Base-by-base conservation (phyloP, 2,329 filamentous ascomycete species). In the Incumbomyces lentus region DNA sequence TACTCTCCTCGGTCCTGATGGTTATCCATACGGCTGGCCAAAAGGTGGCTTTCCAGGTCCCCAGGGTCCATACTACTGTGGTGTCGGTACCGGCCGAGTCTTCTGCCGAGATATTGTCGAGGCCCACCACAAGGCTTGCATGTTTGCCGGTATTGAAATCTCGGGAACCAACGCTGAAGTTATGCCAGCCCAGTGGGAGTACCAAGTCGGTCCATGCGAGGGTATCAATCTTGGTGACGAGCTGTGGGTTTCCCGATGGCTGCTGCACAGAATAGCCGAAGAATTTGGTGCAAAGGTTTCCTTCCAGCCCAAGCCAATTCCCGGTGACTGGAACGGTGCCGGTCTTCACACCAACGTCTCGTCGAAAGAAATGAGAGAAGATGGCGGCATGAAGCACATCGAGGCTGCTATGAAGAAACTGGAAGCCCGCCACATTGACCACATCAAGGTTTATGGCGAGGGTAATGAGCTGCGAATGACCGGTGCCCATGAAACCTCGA, bases 131-230 rank as follows among this genome's bases (percentile, higher is more conserved):
- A 86, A 86, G 72, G 82, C 83, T 56, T 95, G 80, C 76, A 66
- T 96, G 68, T 95, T 87, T 67, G 80, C 90, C 51, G 83, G 84
- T 50, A 77, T 98, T 70, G 82, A 89, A 68, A 96, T 98, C 69
- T 95, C 89, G 19, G 92, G 92, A 63, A 96, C 92, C 73, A 98
- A 98, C 70, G 92, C 92, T 56, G 92, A 98, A 78, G 92, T 98
- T 63, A 94, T 95, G 86, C 85, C 88, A 54, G 88, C 85, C 51
- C 90, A 95, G 71, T 96, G 90, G 90, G 90, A 96, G 69, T 95
- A 86, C 81, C 90, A 95, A 67, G 86, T 95, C 60, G 90, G 90
- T 48, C 90, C 90, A 54, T 94, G 86, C 70, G 68, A 73, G 46
- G 90, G 88, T 54, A 95, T 95, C 60, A 74, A 82, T 65, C 84